Conservation (phyloP, 805 yeast species). For the Cyberlindnera misumaiensis region DNA sequence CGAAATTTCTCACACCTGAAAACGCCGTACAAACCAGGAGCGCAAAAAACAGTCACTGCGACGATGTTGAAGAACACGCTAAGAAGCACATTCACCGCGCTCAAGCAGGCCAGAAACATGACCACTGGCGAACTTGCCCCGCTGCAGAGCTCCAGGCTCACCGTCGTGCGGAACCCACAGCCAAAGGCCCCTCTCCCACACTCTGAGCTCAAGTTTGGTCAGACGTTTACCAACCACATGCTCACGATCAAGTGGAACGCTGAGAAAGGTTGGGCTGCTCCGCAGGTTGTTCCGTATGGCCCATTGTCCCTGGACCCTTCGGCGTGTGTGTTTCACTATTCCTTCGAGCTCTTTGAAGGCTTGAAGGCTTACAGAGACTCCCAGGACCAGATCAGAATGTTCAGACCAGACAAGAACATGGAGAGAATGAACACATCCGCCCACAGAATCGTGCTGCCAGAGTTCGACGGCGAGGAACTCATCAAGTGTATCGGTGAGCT, state of each 20-base stretch:
- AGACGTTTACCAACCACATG: conserved; percentile 83
- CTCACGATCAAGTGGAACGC: conserved; percentile 77
- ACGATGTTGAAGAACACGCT: neutral
- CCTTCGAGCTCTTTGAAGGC: conserved; percentile 94
- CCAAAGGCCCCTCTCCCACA: conserved; percentile 55
- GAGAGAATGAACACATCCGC: conserved; percentile 85
- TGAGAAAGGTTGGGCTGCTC: conserved; percentile 79
- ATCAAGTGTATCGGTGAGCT: conserved; percentile 70
- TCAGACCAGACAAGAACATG: conserved; percentile 92
- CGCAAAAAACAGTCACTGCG: neutral
- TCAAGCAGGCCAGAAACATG: conserved; percentile 4
- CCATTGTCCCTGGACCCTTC: conserved; percentile 78
- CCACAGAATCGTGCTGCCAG: conserved; percentile 81
- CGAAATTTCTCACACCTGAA: too few relatives aligned
- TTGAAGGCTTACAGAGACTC: conserved; percentile 78
- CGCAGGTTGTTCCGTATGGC: conserved; percentile 82
- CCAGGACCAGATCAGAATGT: conserved; percentile 66
- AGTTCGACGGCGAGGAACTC: conserved; percentile 73
- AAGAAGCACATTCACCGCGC: too few relatives aligned
- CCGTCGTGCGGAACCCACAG: conserved; percentile 35
- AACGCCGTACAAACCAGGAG: too few relatives aligned
- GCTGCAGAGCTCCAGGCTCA: conserved; percentile 49
- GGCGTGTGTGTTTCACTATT: conserved; percentile 86
- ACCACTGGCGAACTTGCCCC: conserved; percentile 28
- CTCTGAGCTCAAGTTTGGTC: conserved; percentile 63